Percentiles rank a stretch among this genome's conserved stretches.
Conservation (phyloP, 2,329 filamentous ascomycete genomes). For the Diaporthe helianthi region DNA sequence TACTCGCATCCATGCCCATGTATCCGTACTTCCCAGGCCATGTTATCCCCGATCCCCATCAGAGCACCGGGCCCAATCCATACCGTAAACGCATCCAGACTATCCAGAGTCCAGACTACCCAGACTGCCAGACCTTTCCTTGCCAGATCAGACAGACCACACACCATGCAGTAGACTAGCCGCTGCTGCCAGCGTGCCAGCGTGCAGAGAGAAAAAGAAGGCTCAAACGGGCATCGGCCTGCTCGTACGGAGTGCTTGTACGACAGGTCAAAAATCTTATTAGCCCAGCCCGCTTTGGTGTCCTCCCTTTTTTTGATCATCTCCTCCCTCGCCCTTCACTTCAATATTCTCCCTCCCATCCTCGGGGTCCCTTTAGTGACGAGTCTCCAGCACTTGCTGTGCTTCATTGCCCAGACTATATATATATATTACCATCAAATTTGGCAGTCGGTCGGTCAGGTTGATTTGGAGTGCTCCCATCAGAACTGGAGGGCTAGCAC, state of each 20-base stretch:
- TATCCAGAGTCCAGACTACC: no score
- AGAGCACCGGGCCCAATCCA: neutral
- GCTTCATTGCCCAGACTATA: neutral
- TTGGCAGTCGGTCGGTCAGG: neutral
- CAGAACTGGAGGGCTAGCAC: neutral
- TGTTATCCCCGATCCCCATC: neutral
- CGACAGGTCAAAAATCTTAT: conserved; percentile 24
- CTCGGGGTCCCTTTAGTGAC: neutral
- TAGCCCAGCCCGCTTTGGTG: conserved; percentile 14
- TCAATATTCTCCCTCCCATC: neutral
- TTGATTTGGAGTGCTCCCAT: no score
- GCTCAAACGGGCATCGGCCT: conserved; percentile 15
- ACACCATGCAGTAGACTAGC: conserved; percentile 19
- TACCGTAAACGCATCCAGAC: neutral
- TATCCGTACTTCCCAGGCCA: no score
- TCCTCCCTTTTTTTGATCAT: conserved; percentile 16
- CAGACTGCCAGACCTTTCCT: neutral
- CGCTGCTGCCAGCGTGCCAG: conserved; percentile 8
- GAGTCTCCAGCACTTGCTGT: neutral
- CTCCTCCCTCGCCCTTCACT: neutral
- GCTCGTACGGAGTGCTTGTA: conserved; percentile 7
- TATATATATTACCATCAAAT: neutral
- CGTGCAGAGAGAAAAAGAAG: neutral
- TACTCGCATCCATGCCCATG: conserved; percentile 4
- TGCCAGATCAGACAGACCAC: conserved; percentile 1